Conservation (phyloP, 1,139 yeast genomes). For the Yamadazyma oceani region DNA sequence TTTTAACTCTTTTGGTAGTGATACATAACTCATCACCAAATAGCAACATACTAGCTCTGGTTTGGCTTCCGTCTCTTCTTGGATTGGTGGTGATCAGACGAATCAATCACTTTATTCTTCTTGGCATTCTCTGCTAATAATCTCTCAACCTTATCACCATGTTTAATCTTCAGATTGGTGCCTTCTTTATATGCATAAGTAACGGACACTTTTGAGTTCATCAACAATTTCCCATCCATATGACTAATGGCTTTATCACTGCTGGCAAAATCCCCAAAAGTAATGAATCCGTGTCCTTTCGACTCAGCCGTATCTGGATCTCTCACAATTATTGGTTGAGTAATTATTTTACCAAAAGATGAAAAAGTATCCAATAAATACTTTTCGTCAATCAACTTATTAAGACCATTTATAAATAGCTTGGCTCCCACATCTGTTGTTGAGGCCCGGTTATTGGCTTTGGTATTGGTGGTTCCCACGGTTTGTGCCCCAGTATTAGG, state of each 20-base stretch:
- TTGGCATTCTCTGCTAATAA: constrained; percentile 68
- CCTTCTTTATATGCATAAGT: constrained; percentile 73
- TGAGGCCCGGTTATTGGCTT: constrained; percentile 5
- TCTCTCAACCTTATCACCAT: constrained; percentile 83
- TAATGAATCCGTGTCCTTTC: constrained; percentile 62
- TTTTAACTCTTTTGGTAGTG: too few species aligned
- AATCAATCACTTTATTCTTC: constrained; percentile 21
- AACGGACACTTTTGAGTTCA: constrained; percentile 63
- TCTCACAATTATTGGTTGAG: constrained; percentile 53
- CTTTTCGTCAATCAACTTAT: constrained; percentile 65
- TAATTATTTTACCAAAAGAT: constrained; percentile 64
- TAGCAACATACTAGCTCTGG: too few species aligned
- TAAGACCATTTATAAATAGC: constrained; percentile 70
- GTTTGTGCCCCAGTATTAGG: constrained; percentile 5
- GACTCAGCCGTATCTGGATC: constrained; percentile 51
- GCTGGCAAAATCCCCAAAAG: constrained; percentile 61
- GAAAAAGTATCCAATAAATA: constrained; percentile 61
- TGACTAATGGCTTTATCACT: constrained; percentile 73
- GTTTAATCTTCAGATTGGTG: constrained; percentile 43
- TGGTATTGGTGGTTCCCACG: constrained; percentile 4
- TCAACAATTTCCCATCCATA: constrained; percentile 67
- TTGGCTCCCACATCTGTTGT: constrained; percentile 66
- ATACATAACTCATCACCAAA: too few species aligned
- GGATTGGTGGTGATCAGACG: constrained; percentile 1
- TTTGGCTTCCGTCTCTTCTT: constrained; percentile 49